Percentiles rank a stretch among this genome's conserved stretches.
Evolutionary conservation across 805 yeast species (phyloP).

Genomic region (Teunomyces aglyptinius): DNA sequence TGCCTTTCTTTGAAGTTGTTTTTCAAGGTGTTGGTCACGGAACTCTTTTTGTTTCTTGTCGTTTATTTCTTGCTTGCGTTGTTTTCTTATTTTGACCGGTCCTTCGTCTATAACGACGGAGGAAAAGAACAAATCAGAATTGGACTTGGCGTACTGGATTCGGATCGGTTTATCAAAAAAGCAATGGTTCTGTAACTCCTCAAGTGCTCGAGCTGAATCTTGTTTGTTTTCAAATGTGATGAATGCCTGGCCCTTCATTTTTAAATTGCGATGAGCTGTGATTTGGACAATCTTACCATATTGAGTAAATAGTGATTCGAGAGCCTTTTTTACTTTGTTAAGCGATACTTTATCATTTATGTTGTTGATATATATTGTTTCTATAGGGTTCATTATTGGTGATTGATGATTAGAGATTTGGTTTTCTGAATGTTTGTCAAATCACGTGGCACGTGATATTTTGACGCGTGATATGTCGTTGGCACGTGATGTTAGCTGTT

Average conservation of each 20-base stretch:
- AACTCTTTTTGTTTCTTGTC: conserved; percentile 10
- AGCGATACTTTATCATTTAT: conserved; percentile 66
- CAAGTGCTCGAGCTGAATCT: conserved; percentile 46
- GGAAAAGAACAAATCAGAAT: conserved; percentile 39
- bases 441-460: no score
- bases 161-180: conserved; percentile 50
- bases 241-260: conserved; percentile 81
- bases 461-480: no score
- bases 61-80: conserved; percentile 13
- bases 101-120: conserved; percentile 16
- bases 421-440: no score
- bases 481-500: no score
- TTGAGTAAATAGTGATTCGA: conserved; percentile 41
- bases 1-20: conserved; percentile 16
- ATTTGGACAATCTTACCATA: conserved; percentile 52
- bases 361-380: conserved; percentile 63
- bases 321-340: conserved; percentile 44
- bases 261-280: conserved; percentile 58
- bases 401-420: no score
- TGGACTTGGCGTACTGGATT: conserved; percentile 41
- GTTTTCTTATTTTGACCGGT: conserved; percentile 20
- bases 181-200: conserved; percentile 37
- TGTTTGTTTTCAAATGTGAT: conserved; percentile 49
- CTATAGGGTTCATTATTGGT: conserved; percentile 14
- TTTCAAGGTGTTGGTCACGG: conserved; percentile 2